A percentile compares a stretch with the other conserved stretches of the same genome.
These are phyloP conservation scores for Aspergillus latus DNA, from an alignment of 2,329 filamentous ascomycete species.

Conservation along the genomic window DNA sequence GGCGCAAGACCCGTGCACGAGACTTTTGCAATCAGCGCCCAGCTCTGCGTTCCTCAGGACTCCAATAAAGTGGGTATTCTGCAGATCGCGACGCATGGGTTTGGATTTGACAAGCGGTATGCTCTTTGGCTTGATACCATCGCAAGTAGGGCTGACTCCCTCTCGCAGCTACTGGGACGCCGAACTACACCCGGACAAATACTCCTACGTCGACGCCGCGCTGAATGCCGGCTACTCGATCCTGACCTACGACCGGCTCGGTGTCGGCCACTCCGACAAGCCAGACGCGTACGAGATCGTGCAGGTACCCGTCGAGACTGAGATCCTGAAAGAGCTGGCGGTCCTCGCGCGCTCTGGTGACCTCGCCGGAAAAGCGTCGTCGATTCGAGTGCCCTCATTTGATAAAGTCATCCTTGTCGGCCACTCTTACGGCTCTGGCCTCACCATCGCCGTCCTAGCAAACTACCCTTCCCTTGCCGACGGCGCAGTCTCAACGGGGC, in stretches of 20 bases:
- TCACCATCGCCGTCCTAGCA: neutral
- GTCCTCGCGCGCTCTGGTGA: neutral
- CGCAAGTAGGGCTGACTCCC: no score
- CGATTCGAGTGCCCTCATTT: neutral
- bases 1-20: neutral
- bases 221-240: slow-evolving; percentile 4
- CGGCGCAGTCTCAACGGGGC: slow-evolving; percentile 2
- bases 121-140: no score
- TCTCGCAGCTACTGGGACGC: slow-evolving; percentile 1
- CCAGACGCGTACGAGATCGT: slow-evolving; percentile 2
- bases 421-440: neutral
- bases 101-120: slow-evolving; percentile 5
- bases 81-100: slow-evolving; percentile 7
- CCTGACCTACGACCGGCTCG: slow-evolving; percentile 7
- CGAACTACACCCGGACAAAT: neutral
- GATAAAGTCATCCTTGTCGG: slow-evolving; percentile 4
- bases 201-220: slow-evolving; percentile 6
- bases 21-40: neutral
- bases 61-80: neutral
- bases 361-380: neutral
- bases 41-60: neutral
- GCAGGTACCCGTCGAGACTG: neutral
- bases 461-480: neutral
- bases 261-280: slow-evolving; percentile 1
- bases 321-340: neutral